These are phyloP conservation scores for Fraxinus sp. DNA, from an alignment of 305 asterid species.

Conservation along the genomic window DNA sequence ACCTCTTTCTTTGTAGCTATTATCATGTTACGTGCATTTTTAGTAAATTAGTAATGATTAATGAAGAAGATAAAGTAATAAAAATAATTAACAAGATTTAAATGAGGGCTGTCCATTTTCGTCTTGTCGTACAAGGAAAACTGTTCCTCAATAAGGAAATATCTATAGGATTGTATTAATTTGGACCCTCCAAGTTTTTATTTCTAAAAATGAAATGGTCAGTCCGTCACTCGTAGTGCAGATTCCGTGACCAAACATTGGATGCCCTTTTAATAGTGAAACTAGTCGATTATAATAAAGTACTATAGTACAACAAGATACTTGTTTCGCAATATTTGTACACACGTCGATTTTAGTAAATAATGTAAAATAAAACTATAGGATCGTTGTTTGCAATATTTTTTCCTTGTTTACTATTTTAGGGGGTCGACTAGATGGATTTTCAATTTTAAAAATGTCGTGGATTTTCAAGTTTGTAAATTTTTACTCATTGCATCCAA, in stretches of 20 bases:
- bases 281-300: not conserved
- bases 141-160: not conserved
- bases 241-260: not conserved
- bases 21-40: not conserved
- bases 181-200: not conserved
- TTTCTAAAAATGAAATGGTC: not conserved
- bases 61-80: not conserved
- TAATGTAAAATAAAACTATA: not conserved
- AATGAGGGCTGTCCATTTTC: not conserved
- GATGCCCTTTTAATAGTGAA: not conserved
- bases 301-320: not conserved
- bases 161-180: not conserved
- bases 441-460: not conserved
- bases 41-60: not conserved
- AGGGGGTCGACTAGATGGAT: not conserved
- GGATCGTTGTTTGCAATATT: not conserved
- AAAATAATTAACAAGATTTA: not conserved
- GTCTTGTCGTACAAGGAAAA: not conserved
- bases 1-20: not conserved
- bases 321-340: not conserved
- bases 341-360: not conserved
- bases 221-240: not conserved
- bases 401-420: no score
- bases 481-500: not conserved
- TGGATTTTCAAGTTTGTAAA: no score